These are phyloP conservation scores for Sergeia podlipaevii DNA, from an alignment of 208 protist species.

Conservation along the genomic window DNA sequence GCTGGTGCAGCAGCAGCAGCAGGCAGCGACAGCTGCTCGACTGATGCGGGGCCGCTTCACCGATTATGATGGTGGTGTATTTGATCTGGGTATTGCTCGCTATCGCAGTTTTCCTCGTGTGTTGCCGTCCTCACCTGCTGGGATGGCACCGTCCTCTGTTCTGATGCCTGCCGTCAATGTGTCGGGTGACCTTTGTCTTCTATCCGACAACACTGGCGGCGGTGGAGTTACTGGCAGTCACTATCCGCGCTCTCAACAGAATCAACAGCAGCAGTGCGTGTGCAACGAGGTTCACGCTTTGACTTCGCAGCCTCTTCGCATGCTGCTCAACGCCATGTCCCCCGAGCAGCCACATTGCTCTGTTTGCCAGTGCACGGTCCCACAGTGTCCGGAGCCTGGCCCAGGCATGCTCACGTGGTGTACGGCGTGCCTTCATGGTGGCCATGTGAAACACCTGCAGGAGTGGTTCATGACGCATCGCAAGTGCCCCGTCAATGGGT, in stretches of 20 bases:
- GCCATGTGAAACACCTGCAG: conserved; percentile 73
- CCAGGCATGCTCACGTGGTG: conserved; percentile 68
- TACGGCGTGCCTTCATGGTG: conserved; percentile 74
- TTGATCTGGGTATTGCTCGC: too few relatives aligned
- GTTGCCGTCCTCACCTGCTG: too few relatives aligned
- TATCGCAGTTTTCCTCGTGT: too few relatives aligned
- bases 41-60: too few relatives aligned
- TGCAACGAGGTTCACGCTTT: neutral
- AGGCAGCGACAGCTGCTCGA: too few relatives aligned
- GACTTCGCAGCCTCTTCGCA: conserved; percentile 7
- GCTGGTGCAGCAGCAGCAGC: neutral
- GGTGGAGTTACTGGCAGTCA: neutral
- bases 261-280: neutral
- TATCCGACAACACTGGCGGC: neutral
- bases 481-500: conserved; percentile 66
- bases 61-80: too few relatives aligned
- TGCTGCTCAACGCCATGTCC: conserved; percentile 5
- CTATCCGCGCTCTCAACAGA: neutral
- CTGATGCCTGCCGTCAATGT: too few relatives aligned
- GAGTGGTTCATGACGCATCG: conserved; percentile 76
- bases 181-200: too few relatives aligned
- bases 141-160: too few relatives aligned
- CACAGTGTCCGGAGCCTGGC: conserved; percentile 12
- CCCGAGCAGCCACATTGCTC: conserved; percentile 24
- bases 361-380: conserved; percentile 36